Evolutionary conservation across 495 filamentous ascomycete species (phyloP), one percentile per base, ranked within the genome.

Genomic region (Aspergillus taichungensis): DNA sequence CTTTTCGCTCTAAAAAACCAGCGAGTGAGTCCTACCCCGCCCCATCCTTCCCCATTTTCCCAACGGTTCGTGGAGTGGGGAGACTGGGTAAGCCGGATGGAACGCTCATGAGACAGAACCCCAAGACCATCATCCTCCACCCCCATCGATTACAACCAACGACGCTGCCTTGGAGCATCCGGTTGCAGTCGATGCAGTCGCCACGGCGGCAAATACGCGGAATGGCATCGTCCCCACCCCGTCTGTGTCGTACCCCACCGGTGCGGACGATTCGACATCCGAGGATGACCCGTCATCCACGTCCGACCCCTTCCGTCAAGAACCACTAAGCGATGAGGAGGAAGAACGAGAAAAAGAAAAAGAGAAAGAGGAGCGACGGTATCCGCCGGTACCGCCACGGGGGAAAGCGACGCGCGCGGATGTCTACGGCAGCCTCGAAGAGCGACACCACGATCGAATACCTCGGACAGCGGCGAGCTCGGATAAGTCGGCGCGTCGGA

Each of bases 1-100:
- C 74, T 62, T 77, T 77, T 60, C 74, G 74, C 60, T 63, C 60
- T 60, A 73, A 58, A 49, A 64, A 64, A 42, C 33, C 56, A 37
- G 57, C 64, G 51, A 54, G 67, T 70, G 46, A 61, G 62, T 55
- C 45, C 31, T 41, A 42, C 45, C 54, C 18, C 18, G 4, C 18
- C 18, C 18, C 57, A 50, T 47, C 44, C 42, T 43, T 55, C 54
- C 42, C 33, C n/a, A 35, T 24, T 6, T 3, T 29, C 11, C 18
- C 18, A 24, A 24, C 18, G 18, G 18, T 24, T 24, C 4, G 18
- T 24, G 18, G 18, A 24, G 18, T 24, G 18, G 4, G 18, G 18
- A 24, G 18, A 24, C 18, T 24, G 4, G 18, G 18, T 24, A 24
- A 24, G 18, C 18, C 18, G 18, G 18, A 24, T 2, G 1, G 18